Base-by-base conservation (phyloP, 495 filamentous ascomycete species). In the Viridothelium virens region DNA sequence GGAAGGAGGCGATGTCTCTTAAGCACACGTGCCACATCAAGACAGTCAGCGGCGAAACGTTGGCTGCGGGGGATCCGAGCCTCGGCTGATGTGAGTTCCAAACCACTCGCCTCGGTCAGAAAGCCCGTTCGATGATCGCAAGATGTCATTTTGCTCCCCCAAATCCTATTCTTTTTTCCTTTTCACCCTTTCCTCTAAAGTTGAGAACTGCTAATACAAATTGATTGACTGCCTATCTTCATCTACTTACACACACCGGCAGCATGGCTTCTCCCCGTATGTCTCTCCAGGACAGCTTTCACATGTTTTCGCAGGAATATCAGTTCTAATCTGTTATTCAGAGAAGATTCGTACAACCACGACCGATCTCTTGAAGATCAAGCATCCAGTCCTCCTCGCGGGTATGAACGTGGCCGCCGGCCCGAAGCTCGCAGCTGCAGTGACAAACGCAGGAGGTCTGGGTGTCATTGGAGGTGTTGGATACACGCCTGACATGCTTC, bases 361-460 rank as follows among this genome's bases (percentile, higher is more conserved):
- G 74, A 98, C 94, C 70, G 91, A 95, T 84, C 89, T 96, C 69
- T 88, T 97, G 79, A 89, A 89, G 83, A 97, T 98, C 83, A 92
- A 96, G 72, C 94, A 97, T 80, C 94, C 94, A 38, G 82, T 98
- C 75, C 82, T 97, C 73, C 87, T 97, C 68, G 94, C 94, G 69
- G 94, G 94, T 72, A 98, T 98, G 94, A 97, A 97, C 83, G 95
- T 97, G 67, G 95, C 94, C 61, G 95, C 94, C 62, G 94, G 94
- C 61, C 95, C 95, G 59, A 96, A 92, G 84, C 87, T 98, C 74
- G 95, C 94, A 50, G 94, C 94, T 25, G 94, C 94, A 10, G 94
- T 98, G 71, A 95, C 94, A 66, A 96, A 98, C 79, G 94, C 94
- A 38, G 94, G 94, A 69, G 94, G 94, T 74, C 81, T 98, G 67